Percentiles rank a stretch among this genome's conserved stretches.
Conservation (phyloP, 139 green algal genomes). For the Chlamydomonas incerta region DNA sequence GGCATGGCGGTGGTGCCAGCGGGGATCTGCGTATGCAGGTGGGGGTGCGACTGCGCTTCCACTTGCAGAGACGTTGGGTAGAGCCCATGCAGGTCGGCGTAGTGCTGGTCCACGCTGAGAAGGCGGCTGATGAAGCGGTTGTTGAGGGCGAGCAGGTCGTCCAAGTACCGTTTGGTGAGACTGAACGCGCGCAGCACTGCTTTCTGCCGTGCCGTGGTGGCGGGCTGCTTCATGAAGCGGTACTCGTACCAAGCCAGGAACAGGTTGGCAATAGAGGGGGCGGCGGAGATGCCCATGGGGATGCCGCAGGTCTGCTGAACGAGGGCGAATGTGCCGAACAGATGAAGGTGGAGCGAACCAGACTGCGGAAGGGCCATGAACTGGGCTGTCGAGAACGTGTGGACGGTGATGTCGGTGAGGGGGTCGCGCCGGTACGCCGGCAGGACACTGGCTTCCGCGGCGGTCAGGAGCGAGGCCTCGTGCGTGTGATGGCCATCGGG, state of each 20-base stretch:
- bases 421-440: too few relatives aligned
- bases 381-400: neutral
- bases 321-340: neutral
- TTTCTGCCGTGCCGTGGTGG: neutral
- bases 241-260: conserved; percentile 7
- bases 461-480: neutral
- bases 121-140: neutral
- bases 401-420: neutral
- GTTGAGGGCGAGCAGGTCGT: neutral
- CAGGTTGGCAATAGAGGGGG: conserved; percentile 3
- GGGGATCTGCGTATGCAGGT: too few relatives aligned
- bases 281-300: conserved; percentile 4
- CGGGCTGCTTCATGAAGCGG: neutral
- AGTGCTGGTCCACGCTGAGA: neutral
- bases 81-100: neutral
- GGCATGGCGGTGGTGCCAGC: too few relatives aligned
- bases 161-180: neutral
- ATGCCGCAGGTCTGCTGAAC: neutral
- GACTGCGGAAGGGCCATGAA: neutral
- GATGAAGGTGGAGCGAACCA: neutral
- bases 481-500: neutral
- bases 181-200: neutral
- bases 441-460: too few relatives aligned
- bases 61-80: neutral
- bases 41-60: neutral